These are phyloP conservation scores for Metschnikowia santaceciliae DNA, from an alignment of 805 yeast species.

Conservation along the genomic window DNA sequence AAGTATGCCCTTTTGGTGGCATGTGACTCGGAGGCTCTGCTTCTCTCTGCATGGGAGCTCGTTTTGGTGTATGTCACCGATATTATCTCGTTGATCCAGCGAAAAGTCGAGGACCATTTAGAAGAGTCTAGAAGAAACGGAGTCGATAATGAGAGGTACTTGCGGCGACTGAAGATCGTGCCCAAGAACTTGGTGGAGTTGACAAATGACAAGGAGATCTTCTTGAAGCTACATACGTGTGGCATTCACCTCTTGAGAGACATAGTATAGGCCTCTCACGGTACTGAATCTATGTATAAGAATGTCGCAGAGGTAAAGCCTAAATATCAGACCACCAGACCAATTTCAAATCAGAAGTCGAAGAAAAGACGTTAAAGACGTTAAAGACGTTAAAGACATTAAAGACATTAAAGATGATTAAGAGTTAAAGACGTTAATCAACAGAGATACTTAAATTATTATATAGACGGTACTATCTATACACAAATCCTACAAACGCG, in stretches of 20 bases:
- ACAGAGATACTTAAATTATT: no score
- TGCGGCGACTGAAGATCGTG: slow-evolving; percentile 53
- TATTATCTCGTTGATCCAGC: slow-evolving; percentile 19
- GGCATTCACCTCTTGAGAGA: slow-evolving; percentile 42
- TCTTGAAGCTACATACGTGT: slow-evolving; percentile 62
- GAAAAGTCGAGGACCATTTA: slow-evolving; percentile 15
- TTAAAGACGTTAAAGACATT: no score
- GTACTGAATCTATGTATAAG: no score
- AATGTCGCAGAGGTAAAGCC: no score
- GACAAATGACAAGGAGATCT: slow-evolving; percentile 49
- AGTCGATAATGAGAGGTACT: slow-evolving; percentile 46
- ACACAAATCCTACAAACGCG: no score
- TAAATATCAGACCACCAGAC: no score
- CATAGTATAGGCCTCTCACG: slow-evolving; percentile 1
- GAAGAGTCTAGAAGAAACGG: slow-evolving; percentile 10
- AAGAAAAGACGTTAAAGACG: neutral
- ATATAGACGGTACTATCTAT: no score
- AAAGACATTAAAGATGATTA: no score
- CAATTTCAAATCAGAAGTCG: no score
- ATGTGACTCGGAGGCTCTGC: slow-evolving; percentile 48
- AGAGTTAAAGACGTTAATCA: neutral
- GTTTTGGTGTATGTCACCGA: slow-evolving; percentile 37
- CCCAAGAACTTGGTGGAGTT: slow-evolving; percentile 55
- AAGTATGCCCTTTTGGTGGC: slow-evolving; percentile 59
- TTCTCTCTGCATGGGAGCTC: slow-evolving; percentile 54